phyloP scores from a whole-genome alignment of 192 early-diverging fungal species.

The Mortierella antarctica region DNA sequence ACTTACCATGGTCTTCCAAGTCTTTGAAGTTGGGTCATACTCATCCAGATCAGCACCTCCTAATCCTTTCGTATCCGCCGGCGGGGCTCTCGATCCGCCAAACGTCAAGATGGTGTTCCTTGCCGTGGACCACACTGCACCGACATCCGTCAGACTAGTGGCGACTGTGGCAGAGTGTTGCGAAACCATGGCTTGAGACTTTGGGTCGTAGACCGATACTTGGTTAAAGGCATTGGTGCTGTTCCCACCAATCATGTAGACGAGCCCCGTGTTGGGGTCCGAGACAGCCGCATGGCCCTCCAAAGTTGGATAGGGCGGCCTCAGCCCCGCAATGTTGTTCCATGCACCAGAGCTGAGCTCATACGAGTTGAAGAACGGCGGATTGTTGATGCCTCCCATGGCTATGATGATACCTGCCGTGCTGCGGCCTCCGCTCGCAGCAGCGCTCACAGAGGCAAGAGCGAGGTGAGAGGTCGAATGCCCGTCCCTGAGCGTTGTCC shows the following conservation, averaged over 20 bases:
- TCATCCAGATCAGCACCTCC: slow-evolving; percentile 9
- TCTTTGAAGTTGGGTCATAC: slow-evolving; percentile 19
- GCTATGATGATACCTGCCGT: slow-evolving; percentile 18
- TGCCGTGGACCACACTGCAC: slow-evolving; percentile 19
- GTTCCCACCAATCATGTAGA: slow-evolving; percentile 39
- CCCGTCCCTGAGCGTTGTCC: slow-evolving; percentile 16
- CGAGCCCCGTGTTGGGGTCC: slow-evolving; percentile 36
- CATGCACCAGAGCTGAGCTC: slow-evolving; percentile 16
- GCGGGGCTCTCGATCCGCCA: slow-evolving; percentile 40
- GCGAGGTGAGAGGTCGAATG: slow-evolving; percentile 24
- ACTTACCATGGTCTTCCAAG: slow-evolving; percentile 43
- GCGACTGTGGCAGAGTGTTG: slow-evolving; percentile 3
- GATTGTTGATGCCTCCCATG: slow-evolving; percentile 17
- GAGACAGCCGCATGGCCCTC: slow-evolving; percentile 41
- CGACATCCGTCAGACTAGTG: slow-evolving; percentile 32
- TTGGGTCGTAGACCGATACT: slow-evolving; percentile 31
- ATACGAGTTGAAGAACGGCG: slow-evolving; percentile 7
- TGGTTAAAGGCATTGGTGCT: slow-evolving; percentile 21
- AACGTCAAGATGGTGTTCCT: slow-evolving; percentile 39
- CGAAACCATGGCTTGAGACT: slow-evolving; percentile 11
- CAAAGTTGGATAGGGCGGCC: slow-evolving; percentile 12
- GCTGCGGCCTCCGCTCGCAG: slow-evolving; percentile 12
- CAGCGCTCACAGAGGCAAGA: slow-evolving; percentile 16
- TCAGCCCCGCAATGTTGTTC: neutral
- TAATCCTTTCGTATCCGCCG: neutral